phyloP scores from a whole-genome alignment of 2,329 filamentous ascomycete species.

The Colletotrichum melonis region DNA sequence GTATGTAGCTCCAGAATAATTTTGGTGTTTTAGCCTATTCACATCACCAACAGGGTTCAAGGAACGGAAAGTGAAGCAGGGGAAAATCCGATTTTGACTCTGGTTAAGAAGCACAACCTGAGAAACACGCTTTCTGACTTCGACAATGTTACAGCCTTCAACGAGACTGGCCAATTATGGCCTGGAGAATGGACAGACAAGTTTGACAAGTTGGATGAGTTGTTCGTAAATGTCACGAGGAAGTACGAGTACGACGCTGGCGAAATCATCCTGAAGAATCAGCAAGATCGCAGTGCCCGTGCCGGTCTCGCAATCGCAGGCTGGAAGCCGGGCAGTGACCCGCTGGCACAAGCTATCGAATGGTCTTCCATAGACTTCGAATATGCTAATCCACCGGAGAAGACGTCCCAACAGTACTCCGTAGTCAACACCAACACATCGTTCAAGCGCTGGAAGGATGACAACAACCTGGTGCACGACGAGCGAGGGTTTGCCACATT shows the following conservation, averaged over 20 bases:
- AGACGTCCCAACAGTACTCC: conserved; percentile 66
- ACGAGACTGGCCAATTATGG: conserved; percentile 65
- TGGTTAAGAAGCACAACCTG: conserved; percentile 69
- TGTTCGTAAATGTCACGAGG: conserved; percentile 48
- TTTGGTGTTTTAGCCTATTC: not conserved
- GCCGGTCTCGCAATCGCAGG: conserved; percentile 68
- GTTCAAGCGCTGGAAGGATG: conserved; percentile 70
- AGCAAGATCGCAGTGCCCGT: conserved; percentile 71
- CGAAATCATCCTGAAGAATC: conserved; percentile 65
- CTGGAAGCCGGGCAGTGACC: conserved; percentile 70
- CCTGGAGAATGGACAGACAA: conserved; percentile 62
- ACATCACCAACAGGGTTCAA: conserved; percentile 1
- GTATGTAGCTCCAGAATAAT: conserved; percentile 41
- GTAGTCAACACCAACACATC: conserved; percentile 69
- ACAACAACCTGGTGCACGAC: conserved; percentile 71
- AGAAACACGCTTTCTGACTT: conserved; percentile 69
- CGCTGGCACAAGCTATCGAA: conserved; percentile 68
- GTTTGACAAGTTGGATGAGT: conserved; percentile 50
- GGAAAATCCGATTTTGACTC: conserved; percentile 72
- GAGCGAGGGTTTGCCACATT: conserved; percentile 70
- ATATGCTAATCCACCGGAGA: conserved; percentile 65
- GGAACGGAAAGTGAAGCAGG: conserved; percentile 38
- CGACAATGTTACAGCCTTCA: conserved; percentile 68
- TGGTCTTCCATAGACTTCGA: conserved; percentile 72
- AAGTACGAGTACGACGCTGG: conserved; percentile 65